These are phyloP conservation scores for Xerocomellus chrysenteron DNA, from an alignment of 768 basidiomycete species.

Conservation along the genomic window DNA sequence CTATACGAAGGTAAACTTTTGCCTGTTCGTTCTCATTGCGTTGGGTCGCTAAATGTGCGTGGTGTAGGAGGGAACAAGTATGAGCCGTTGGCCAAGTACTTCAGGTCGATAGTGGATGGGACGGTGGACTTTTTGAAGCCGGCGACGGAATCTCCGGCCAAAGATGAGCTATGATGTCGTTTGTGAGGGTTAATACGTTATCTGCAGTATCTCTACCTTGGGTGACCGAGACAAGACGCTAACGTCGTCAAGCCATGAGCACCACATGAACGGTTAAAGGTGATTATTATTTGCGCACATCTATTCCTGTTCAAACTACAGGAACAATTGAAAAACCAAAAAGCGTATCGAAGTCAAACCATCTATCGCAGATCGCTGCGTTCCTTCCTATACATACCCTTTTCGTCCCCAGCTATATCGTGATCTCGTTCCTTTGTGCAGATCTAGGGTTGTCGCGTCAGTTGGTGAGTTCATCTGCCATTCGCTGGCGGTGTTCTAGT, in stretches of 20 bases:
- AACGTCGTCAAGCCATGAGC: background rate
- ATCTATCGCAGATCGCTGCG: background rate
- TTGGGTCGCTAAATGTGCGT: background rate
- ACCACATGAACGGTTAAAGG: background rate
- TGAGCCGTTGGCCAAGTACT: conserved; percentile 72
- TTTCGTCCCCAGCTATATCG: background rate
- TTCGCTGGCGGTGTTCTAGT: conserved; percentile 19
- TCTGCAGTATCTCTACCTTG: background rate
- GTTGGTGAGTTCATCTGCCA: conserved; percentile 14
- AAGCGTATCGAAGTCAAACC: background rate
- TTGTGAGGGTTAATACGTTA: conserved; percentile 3
- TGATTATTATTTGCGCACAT: background rate
- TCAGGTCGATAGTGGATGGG: conserved; percentile 68
- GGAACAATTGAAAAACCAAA: background rate
- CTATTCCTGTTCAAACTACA: background rate
- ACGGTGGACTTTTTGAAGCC: conserved; percentile 51
- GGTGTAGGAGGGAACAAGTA: conserved; percentile 64
- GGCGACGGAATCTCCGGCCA: conserved; percentile 38
- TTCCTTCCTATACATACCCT: background rate
- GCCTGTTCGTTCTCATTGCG: background rate
- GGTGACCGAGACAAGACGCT: background rate
- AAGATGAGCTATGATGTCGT: conserved; percentile 29
- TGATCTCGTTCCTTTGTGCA: background rate
- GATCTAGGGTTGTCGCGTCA: conserved; percentile 6
- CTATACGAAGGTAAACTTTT: conserved; percentile 63